These are phyloP conservation scores for Leptomonas seymouri DNA, from an alignment of 208 protist species.

Conservation along the genomic window DNA sequence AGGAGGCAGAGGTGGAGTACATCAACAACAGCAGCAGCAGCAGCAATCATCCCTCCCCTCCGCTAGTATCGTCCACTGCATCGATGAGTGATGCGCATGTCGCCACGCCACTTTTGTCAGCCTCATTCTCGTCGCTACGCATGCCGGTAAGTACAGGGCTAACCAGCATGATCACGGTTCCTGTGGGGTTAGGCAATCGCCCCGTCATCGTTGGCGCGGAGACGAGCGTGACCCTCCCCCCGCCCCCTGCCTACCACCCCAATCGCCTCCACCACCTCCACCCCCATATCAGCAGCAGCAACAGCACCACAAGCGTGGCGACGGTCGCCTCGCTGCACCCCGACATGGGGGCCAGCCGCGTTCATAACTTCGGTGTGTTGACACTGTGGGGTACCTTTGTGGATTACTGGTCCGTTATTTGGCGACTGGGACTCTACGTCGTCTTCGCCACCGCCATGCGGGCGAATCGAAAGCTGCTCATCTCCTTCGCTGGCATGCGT, in stretches of 20 bases:
- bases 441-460: conserved; percentile 69
- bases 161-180: too few relatives aligned
- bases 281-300: neutral
- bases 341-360: conserved; percentile 10
- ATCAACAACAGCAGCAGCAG: conserved; percentile 9
- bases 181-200: neutral
- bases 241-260: neutral
- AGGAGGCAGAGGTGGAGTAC: conserved; percentile 14
- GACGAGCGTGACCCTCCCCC: conserved; percentile 5
- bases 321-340: conserved; percentile 26
- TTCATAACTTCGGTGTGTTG: conserved; percentile 31
- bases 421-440: conserved; percentile 80
- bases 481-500: conserved; percentile 72
- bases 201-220: conserved; percentile 21
- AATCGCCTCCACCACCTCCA: neutral
- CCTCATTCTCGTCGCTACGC: neutral
- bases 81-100: neutral
- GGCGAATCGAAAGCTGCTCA: conserved; percentile 80
- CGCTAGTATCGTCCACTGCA: neutral
- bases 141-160: neutral
- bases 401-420: conserved; percentile 68
- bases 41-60: neutral
- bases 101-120: conserved; percentile 5
- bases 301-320: neutral
- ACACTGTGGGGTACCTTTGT: conserved; percentile 53